These are phyloP conservation scores for Dendrobium catenatum DNA, from an alignment of 106 monocot genomes.

Conservation along the genomic window DNA sequence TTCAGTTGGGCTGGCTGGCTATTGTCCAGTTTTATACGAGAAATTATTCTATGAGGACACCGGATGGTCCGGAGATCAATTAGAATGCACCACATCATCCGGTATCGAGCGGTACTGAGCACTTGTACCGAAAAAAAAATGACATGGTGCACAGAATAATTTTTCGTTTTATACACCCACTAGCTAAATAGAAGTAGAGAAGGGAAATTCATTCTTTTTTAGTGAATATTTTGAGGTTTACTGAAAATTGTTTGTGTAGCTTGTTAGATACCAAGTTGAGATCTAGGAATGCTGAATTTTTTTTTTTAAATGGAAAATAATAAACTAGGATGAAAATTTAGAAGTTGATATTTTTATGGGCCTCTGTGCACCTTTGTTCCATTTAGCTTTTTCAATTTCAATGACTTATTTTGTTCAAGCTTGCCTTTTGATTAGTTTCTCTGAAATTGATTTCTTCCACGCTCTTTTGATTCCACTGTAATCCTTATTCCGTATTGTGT, in stretches of 20 bases:
- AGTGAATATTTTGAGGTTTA: not conserved
- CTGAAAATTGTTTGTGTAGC: not conserved
- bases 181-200: not conserved
- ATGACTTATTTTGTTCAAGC: not conserved
- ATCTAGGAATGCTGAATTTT: not conserved
- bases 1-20: not conserved
- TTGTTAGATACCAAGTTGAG: not conserved
- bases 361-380: not conserved
- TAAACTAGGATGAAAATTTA: not conserved
- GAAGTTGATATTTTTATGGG: not conserved
- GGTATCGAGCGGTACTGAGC: no score
- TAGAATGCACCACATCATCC: no score
- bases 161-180: not conserved
- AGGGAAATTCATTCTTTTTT: not conserved
- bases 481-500: not conserved
- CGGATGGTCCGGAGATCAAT: no score
- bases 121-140: no score
- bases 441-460: not conserved
- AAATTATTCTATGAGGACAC: no score
- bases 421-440: not conserved
- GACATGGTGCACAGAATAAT: no score
- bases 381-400: not conserved
- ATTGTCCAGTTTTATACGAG: not conserved
- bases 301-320: not conserved
- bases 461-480: not conserved